phyloP scores from a whole-genome alignment of 2,329 filamentous ascomycete species.

The Calonectria crousiana region DNA sequence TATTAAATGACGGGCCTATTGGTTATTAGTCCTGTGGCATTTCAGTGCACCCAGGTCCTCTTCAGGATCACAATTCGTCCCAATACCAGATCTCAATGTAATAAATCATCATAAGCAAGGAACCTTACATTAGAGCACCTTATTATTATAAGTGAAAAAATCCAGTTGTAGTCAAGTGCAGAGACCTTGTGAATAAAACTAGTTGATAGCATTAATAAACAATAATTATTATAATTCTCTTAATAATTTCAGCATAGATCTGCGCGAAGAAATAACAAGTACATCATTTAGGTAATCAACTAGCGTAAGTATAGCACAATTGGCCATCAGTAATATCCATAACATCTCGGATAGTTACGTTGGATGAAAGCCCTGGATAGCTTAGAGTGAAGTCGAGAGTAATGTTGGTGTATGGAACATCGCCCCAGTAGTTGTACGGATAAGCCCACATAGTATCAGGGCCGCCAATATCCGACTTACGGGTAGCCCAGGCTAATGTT shows the following conservation, averaged over 20 bases:
- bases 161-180: not conserved
- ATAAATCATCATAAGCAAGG: too few species aligned
- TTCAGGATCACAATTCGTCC: too few species aligned
- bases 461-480: constrained; percentile 14
- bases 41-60: too few species aligned
- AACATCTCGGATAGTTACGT: constrained; percentile 7
- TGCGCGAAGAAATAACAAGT: not conserved
- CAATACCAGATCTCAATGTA: too few species aligned
- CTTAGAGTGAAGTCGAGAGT: constrained; percentile 10
- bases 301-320: constrained; percentile 6
- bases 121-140: too few species aligned
- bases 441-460: constrained; percentile 20
- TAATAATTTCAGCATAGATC: not conserved
- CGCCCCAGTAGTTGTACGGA: constrained; percentile 16
- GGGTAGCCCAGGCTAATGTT: constrained; percentile 15
- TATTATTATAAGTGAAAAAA: not conserved
- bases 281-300: not conserved
- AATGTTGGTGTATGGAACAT: constrained; percentile 14
- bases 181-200: not conserved
- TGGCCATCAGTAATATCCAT: not conserved
- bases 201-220: not conserved
- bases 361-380: constrained; percentile 11
- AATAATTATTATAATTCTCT: not conserved
- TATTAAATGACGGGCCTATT: too few species aligned
- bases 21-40: too few species aligned